Evolutionary conservation across 1,284 basidiomycete species (phyloP), one percentile per base, ranked within the genome.

Genomic region (Xerocomus minutiporus): DNA sequence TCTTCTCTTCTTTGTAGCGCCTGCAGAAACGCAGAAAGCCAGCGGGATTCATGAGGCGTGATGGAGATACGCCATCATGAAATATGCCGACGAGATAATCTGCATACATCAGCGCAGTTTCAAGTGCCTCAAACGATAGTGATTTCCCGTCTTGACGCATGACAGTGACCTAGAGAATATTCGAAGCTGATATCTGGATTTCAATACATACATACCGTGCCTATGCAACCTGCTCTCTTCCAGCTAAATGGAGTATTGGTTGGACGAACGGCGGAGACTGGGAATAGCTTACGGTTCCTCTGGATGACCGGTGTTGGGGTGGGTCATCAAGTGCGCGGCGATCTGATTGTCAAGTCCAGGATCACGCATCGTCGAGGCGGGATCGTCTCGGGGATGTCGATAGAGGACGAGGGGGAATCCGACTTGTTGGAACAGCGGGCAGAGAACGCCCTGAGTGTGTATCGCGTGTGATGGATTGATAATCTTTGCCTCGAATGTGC

Each of bases 381-480:
- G 59, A n/a, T 62, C 56, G 12, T 46, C 42, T 3, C 29, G 2
- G 13, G 51, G 35, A 29, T 62, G 63, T 32, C 60, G 63, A 28
- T 50, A 56, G 31, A 65, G 41, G n/a, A 66, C 12, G 38, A 65
- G 59, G 2, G 65, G 64, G 13, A 67, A 56, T 8, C 58, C 65
- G 25, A 64, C 55, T 54, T 63, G 57, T 15, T 55, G 48, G 13
- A 63, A 56, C 8, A 64, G 9, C 1, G 57, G 63, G 8, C 59
- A 62, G 2, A 45, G 26, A 1, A 66, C 38, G 12, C 61, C 59
- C 4, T 43, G 46, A 2, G 48, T 29, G 9, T 62, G 53, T 58
- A 65, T 67, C 3, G 49, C n/a, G 8, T 67, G 63, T 6, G 56
- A 58, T 0, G 59, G 44, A 2, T 55, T 45, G 20, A 64, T 57